Percentiles rank a stretch among this genome's conserved stretches.
These are phyloP conservation scores for Solioccasus polychromus DNA, from an alignment of 768 basidiomycete genomes.

Conservation along the genomic window DNA sequence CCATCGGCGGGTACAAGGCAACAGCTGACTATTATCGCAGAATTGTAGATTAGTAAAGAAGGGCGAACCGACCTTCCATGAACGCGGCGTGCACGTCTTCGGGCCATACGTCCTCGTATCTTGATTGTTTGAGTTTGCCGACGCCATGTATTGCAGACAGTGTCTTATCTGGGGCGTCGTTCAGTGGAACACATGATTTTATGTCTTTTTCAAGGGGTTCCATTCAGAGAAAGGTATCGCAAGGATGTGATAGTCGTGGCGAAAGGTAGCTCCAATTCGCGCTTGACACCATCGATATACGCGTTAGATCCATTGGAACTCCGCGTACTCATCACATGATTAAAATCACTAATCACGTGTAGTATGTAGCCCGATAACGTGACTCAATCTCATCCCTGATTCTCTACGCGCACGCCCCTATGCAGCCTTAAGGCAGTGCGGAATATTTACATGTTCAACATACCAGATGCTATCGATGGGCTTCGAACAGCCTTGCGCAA, in stretches of 20 bases:
- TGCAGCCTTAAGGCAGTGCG: too few relatives aligned
- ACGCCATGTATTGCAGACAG: not conserved
- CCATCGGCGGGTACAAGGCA: slow-evolving; percentile 34
- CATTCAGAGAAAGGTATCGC: slow-evolving; percentile 22
- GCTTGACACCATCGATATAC: slow-evolving; percentile 8
- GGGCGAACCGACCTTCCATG: slow-evolving; percentile 31
- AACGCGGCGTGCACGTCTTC: slow-evolving; percentile 35
- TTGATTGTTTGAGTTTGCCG: slow-evolving; percentile 28
- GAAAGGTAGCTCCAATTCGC: slow-evolving; percentile 4
- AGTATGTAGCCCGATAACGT: not conserved
- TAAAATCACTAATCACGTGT: slow-evolving; percentile 29
- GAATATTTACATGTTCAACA: slow-evolving; percentile 16
- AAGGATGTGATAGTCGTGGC: not conserved
- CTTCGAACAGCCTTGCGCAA: slow-evolving; percentile 33
- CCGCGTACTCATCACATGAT: slow-evolving; percentile 28
- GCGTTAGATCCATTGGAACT: slow-evolving; percentile 21
- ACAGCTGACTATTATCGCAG: slow-evolving; percentile 23
- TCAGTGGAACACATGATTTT: slow-evolving; percentile 12
- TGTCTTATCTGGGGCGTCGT: slow-evolving; percentile 6
- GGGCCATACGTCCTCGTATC: slow-evolving; percentile 34
- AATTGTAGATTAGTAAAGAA: not conserved
- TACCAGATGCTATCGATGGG: slow-evolving; percentile 30
- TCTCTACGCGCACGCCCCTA: too few relatives aligned
- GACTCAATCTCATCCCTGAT: too few relatives aligned
- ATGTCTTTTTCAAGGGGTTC: slow-evolving; percentile 16